A percentile compares a stretch with the other conserved stretches of the same genome.
Evolutionary conservation across 179 eudicot genomes (phyloP).

Genomic region (Spergularia azorica): DNA sequence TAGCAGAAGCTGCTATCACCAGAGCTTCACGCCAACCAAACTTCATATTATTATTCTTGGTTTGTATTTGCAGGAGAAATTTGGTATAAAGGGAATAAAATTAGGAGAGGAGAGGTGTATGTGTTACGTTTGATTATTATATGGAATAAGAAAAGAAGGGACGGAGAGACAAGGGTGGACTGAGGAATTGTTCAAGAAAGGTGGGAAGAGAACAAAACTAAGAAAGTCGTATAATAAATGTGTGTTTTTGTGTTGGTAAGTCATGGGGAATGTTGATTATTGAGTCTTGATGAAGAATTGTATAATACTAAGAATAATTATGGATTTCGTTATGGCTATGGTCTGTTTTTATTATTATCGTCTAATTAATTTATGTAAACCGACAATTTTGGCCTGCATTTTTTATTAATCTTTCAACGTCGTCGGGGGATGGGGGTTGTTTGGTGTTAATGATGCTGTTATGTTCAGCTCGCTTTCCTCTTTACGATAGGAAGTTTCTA

Average conservation of each 20-base stretch:
- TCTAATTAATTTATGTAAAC: too few relatives aligned
- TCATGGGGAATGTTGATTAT: background rate
- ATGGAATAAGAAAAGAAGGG: background rate
- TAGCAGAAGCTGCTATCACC: background rate
- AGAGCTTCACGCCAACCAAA: slow-evolving; percentile 10
- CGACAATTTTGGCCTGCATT: too few relatives aligned
- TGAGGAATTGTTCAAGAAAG: slow-evolving; percentile 44
- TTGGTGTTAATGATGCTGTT: too few relatives aligned
- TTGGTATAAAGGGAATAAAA: background rate
- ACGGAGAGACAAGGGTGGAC: slow-evolving; percentile 33
- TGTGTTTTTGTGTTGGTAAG: background rate
- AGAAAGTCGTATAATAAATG: slow-evolving; percentile 3
- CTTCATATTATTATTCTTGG: slow-evolving; percentile 5
- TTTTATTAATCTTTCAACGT: too few relatives aligned
- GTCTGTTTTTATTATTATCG: too few relatives aligned
- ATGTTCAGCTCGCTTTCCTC: too few relatives aligned
- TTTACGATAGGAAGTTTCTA: too few relatives aligned
- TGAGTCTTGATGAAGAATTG: background rate
- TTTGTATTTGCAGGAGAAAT: too few relatives aligned
- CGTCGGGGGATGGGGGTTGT: too few relatives aligned
- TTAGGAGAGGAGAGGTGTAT: too few relatives aligned
- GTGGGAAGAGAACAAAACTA: slow-evolving; percentile 17
- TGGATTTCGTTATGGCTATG: background rate
- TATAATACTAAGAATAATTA: too few relatives aligned
- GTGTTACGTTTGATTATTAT: too few relatives aligned